Evolutionary conservation across 352 stramenopile genomes (phyloP).

Genomic region (Phytopythium cucurbitacearum): DNA sequence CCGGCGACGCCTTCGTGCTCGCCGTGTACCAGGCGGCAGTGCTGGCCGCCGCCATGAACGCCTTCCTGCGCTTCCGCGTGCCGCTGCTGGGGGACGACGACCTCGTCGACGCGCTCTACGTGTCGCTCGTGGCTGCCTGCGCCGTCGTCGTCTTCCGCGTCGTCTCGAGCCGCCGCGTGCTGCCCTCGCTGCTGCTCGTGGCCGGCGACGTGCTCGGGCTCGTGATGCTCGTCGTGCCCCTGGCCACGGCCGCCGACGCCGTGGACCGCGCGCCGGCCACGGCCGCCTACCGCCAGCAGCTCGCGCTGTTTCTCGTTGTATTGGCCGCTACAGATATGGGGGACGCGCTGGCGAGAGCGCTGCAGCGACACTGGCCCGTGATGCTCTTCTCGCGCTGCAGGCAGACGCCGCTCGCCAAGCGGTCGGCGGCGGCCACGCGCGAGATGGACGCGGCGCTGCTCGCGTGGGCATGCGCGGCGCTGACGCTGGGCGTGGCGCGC

Average conservation of each 20-base stretch:
- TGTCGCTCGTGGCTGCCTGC: constrained; percentile 34
- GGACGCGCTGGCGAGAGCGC: constrained; percentile 16
- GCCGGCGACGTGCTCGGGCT: constrained; percentile 36
- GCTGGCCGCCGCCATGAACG: constrained; percentile 42
- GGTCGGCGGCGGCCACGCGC: constrained; percentile 12
- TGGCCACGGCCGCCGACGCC: constrained; percentile 38
- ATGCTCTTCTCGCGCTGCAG: constrained; percentile 10
- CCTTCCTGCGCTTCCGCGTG: constrained; percentile 39
- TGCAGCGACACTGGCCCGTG: constrained; percentile 19
- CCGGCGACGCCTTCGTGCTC: constrained; percentile 33
- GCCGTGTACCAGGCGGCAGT: constrained; percentile 42
- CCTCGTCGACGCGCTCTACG: constrained; percentile 41
- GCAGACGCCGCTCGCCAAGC: constrained; percentile 13
- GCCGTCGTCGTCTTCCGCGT: constrained; percentile 38
- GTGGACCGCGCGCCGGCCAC: constrained; percentile 32
- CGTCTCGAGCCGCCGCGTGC: constrained; percentile 44
- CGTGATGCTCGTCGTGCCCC: constrained; percentile 30
- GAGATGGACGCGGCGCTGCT: constrained; percentile 26
- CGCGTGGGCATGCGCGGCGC: constrained; percentile 22
- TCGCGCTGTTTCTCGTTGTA: constrained; percentile 43
- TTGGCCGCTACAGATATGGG: constrained; percentile 43
- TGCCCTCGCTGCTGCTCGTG: constrained; percentile 39
- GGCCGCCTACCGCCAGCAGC: constrained; percentile 25
- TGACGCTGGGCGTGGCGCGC: constrained; percentile 30
- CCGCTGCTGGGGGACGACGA: constrained; percentile 20